Evolutionary conservation across 306 rosid genomes (phyloP).

Genomic region (Sphenostylis stenocarpa): DNA sequence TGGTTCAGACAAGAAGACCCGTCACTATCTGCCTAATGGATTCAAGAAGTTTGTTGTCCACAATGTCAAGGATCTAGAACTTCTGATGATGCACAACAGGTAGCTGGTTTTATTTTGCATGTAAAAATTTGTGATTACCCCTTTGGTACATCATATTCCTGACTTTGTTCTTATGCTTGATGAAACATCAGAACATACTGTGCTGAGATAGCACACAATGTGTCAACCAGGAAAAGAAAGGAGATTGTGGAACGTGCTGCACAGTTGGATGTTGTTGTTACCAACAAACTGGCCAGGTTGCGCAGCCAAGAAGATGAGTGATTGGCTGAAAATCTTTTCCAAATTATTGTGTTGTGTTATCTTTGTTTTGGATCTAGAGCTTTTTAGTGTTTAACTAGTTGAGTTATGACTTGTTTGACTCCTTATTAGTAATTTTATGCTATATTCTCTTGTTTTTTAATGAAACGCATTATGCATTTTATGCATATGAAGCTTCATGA

Average conservation of each 20-base stretch:
- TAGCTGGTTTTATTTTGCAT: neutral
- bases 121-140: neutral
- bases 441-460: neutral
- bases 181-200: conserved; percentile 57
- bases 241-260: conserved; percentile 77
- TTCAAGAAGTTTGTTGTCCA: conserved; percentile 33
- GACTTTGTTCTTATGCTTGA: neutral
- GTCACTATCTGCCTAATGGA: conserved; percentile 59
- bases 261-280: conserved; percentile 76
- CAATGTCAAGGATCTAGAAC: conserved; percentile 52
- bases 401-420: neutral
- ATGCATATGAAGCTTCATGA: neutral
- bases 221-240: conserved; percentile 55
- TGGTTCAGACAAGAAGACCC: neutral
- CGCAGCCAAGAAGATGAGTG: conserved; percentile 81
- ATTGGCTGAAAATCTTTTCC: conserved; percentile 10
- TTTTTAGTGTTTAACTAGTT: neutral
- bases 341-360: neutral
- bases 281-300: conserved; percentile 74
- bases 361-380: conserved; percentile 8
- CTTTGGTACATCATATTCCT: neutral
- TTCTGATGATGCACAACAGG: conserved; percentile 91
- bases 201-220: conserved; percentile 57
- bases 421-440: neutral
- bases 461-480: neutral